phyloP scores from a whole-genome alignment of 345 rosid species.

The Lepidium africanum region DNA sequence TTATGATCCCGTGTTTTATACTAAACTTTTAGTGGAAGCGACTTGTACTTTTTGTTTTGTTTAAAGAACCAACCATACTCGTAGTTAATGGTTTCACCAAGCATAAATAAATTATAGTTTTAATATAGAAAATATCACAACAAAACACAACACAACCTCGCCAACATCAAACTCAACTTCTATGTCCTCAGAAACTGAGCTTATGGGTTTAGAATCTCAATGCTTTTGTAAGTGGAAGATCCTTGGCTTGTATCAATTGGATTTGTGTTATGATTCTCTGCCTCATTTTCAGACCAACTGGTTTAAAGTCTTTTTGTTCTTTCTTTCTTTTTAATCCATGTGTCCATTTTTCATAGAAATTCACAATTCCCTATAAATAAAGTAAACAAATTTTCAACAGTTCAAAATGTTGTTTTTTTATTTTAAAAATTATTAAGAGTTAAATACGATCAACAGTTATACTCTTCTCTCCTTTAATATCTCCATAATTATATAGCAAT shows the following conservation, averaged over 20 bases:
- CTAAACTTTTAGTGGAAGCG: slow-evolving; percentile 23
- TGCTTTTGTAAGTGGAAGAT: slow-evolving; percentile 6
- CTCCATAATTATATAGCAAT: slow-evolving; percentile 23
- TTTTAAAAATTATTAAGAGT: background rate
- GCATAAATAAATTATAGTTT: background rate
- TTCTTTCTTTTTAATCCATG: slow-evolving; percentile 11
- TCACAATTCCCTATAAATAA: background rate
- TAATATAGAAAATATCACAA: background rate
- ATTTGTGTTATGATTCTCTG: slow-evolving; percentile 17
- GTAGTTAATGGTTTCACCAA: slow-evolving; percentile 13
- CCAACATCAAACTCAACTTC: slow-evolving; percentile 19
- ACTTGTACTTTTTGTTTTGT: slow-evolving; percentile 4
- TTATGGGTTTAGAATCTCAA: background rate
- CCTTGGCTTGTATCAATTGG: slow-evolving; percentile 23
- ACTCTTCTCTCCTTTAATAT: slow-evolving; percentile 23
- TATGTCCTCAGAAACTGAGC: slow-evolving; percentile 8
- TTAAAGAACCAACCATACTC: background rate
- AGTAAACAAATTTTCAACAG: background rate
- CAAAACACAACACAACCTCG: background rate
- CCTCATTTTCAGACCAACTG: slow-evolving; percentile 31
- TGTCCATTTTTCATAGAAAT: slow-evolving; percentile 6
- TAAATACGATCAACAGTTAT: slow-evolving; percentile 17
- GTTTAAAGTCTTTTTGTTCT: background rate
- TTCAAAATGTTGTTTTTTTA: background rate
- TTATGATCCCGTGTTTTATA: slow-evolving; percentile 5